Percentiles rank a stretch among this genome's conserved stretches.
phyloP scores from a whole-genome alignment of 495 filamentous ascomycete species.

The Chaetomium tenue region DNA sequence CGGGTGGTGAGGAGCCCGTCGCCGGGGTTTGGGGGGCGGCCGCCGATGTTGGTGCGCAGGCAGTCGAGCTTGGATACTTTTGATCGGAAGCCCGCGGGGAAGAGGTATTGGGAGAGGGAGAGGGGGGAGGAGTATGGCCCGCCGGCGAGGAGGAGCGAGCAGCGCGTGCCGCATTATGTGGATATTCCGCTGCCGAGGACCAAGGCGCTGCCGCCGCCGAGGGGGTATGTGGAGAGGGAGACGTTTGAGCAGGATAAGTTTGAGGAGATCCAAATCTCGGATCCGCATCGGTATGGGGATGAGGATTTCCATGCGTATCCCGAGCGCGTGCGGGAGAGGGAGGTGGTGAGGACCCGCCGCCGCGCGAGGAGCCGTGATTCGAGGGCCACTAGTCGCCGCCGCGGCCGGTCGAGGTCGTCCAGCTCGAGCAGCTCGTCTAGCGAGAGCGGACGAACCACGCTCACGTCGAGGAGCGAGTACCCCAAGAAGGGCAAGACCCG shows the following conservation, averaged over 20 bases:
- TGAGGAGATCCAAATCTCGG: slow-evolving; percentile 65
- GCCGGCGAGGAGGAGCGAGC: slow-evolving; percentile 38
- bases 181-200: slow-evolving; percentile 54
- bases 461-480: slow-evolving; percentile 56
- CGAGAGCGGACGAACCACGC: slow-evolving; percentile 41
- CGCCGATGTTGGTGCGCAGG: slow-evolving; percentile 35
- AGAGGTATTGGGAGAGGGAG: slow-evolving; percentile 39
- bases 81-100: slow-evolving; percentile 48
- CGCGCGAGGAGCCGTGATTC: slow-evolving; percentile 40
- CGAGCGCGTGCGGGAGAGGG: slow-evolving; percentile 54
- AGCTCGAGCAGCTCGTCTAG: slow-evolving; percentile 50
- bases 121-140: slow-evolving; percentile 50
- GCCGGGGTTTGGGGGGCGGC: slow-evolving; percentile 29
- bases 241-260: slow-evolving; percentile 48
- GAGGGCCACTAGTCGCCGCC: slow-evolving; percentile 29
- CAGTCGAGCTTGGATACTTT: slow-evolving; percentile 51
- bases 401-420: slow-evolving; percentile 37
- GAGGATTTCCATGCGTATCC: slow-evolving; percentile 62
- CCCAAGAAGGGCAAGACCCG: slow-evolving; percentile 85
- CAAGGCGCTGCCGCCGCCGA: slow-evolving; percentile 44
- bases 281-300: slow-evolving; percentile 65
- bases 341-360: slow-evolving; percentile 44
- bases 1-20: slow-evolving; percentile 40
- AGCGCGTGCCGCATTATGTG: slow-evolving; percentile 50
- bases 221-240: slow-evolving; percentile 54